These are phyloP conservation scores for Neoconidiobolus thromboides DNA, from an alignment of 371 early-diverging fungal species.

Conservation along the genomic window DNA sequence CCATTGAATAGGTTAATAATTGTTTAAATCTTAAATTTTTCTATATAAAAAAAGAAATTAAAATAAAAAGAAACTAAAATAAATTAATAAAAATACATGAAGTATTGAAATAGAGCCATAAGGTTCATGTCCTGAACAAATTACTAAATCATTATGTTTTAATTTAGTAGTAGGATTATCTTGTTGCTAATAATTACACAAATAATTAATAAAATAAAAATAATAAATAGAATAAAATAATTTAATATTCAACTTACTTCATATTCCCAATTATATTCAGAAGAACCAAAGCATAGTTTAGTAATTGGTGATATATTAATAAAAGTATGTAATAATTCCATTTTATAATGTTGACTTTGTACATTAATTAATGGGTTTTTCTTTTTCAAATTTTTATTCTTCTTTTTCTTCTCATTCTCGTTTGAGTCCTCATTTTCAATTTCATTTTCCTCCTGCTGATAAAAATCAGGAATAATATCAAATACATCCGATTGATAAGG, in stretches of 20 bases:
- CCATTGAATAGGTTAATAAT: constrained; percentile 11
- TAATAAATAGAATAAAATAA: too few relatives aligned
- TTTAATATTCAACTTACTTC: not conserved
- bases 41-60: not conserved
- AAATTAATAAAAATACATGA: constrained; percentile 17
- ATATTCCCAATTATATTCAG: constrained; percentile 4
- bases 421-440: too few relatives aligned
- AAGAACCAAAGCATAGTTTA: not conserved
- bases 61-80: not conserved
- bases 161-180: constrained; percentile 6
- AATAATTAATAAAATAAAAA: too few relatives aligned
- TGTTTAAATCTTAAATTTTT: too few relatives aligned
- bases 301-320: constrained; percentile 1
- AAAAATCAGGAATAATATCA: too few relatives aligned
- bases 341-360: too few relatives aligned
- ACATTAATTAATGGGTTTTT: too few relatives aligned
- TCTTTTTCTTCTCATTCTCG: too few relatives aligned
- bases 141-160: constrained; percentile 51
- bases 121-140: constrained; percentile 55
- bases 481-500: too few relatives aligned
- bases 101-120: constrained; percentile 63
- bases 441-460: too few relatives aligned
- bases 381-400: too few relatives aligned
- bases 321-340: not conserved
- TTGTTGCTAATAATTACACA: too few relatives aligned